These are phyloP conservation scores for Coniella lustricola DNA, from an alignment of 2,329 filamentous ascomycete species.

Conservation along the genomic window DNA sequence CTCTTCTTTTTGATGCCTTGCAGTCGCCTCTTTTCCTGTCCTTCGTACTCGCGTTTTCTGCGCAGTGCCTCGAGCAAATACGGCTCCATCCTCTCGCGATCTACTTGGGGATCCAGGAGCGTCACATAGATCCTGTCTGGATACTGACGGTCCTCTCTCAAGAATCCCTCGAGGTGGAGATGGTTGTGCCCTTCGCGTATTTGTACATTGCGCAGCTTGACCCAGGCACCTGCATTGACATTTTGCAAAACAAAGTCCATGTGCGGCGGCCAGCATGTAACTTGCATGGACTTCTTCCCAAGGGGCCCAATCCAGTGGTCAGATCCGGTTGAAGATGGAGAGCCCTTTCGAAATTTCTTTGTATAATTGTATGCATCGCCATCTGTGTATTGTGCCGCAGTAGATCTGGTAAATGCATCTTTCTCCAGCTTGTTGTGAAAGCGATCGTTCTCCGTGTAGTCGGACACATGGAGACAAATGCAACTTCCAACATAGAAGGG, in stretches of 20 bases:
- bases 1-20: constrained; percentile 35
- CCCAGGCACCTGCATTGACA: constrained; percentile 53
- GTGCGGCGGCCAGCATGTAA: constrained; percentile 67
- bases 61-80: constrained; percentile 51
- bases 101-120: constrained; percentile 35
- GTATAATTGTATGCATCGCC: constrained; percentile 53
- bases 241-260: constrained; percentile 47
- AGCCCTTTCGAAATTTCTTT: constrained; percentile 22
- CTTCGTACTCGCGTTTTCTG: constrained; percentile 60
- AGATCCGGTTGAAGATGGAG: constrained; percentile 17
- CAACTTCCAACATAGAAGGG: constrained; percentile 38
- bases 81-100: constrained; percentile 36
- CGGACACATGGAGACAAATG: constrained; percentile 65
- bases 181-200: constrained; percentile 50
- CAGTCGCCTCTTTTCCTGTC: constrained; percentile 33
- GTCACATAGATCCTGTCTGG: constrained; percentile 52
- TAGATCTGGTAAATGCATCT: constrained; percentile 21
- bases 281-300: constrained; percentile 63
- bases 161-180: constrained; percentile 60
- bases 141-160: constrained; percentile 53
- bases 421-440: constrained; percentile 49
- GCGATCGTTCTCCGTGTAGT: constrained; percentile 66
- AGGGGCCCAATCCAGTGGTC: constrained; percentile 62
- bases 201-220: constrained; percentile 65
- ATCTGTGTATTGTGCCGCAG: constrained; percentile 29